Percentiles rank a stretch among this genome's conserved stretches.
Conservation (phyloP, 2,329 filamentous ascomycete species). For the Ascochyta viciae-villosae region DNA sequence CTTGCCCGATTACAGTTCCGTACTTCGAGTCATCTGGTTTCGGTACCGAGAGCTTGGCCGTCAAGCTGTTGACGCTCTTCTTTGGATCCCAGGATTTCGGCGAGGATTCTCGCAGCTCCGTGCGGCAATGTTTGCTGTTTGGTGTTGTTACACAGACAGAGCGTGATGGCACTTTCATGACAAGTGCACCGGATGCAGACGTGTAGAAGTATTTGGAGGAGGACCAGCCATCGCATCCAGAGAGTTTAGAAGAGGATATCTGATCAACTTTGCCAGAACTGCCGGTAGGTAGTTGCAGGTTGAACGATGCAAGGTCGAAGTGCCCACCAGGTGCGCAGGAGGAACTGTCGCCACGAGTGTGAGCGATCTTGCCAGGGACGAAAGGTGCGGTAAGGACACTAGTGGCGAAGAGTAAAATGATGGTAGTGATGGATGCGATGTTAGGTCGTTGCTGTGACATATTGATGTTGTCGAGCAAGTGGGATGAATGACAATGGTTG, state of each 20-base stretch:
- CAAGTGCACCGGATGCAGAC: slow-evolving; percentile 41
- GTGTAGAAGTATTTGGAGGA: slow-evolving; percentile 44
- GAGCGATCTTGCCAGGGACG: not conserved
- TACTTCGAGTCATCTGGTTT: slow-evolving; percentile 44
- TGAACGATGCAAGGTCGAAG: slow-evolving; percentile 34
- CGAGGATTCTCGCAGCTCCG: slow-evolving; percentile 51
- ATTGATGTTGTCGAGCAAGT: not conserved
- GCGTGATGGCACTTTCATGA: slow-evolving; percentile 52
- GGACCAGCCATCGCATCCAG: slow-evolving; percentile 49
- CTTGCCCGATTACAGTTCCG: slow-evolving; percentile 51
- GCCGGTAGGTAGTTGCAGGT: slow-evolving; percentile 52
- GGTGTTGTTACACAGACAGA: slow-evolving; percentile 50
- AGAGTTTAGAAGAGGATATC: slow-evolving; percentile 41
- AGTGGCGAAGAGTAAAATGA: not conserved
- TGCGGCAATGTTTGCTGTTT: slow-evolving; percentile 53
- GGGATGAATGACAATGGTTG: not conserved
- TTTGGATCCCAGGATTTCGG: slow-evolving; percentile 46
- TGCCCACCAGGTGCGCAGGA: slow-evolving; percentile 30
- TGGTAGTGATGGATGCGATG: not conserved
- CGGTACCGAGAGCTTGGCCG: slow-evolving; percentile 38
- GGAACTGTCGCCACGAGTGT: not conserved
- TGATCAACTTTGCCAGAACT: slow-evolving; percentile 34
- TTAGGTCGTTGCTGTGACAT: not conserved
- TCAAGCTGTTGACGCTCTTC: slow-evolving; percentile 43
- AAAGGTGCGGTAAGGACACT: not conserved